Base-by-base conservation (phyloP, 257 asterid species). In the Handroanthus guayacan region DNA sequence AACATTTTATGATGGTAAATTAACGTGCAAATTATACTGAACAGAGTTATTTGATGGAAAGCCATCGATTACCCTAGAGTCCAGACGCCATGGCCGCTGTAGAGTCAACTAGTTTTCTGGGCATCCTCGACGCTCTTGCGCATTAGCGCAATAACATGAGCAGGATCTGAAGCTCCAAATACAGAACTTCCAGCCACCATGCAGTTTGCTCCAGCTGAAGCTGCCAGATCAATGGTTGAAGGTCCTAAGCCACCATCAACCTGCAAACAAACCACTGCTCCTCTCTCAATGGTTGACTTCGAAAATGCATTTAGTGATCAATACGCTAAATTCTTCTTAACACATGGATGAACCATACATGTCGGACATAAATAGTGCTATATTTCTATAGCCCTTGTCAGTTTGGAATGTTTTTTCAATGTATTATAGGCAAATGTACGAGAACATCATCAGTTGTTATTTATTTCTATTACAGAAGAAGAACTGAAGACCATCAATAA, bases 231-330 rank as follows among this genome's bases (percentile, higher is more conserved):
- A 58, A 90, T 87, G 52, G 94, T 90, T 76, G 92, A 84, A 74
- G 94, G 94, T 51, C 94, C 96, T 75, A 90, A 82, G 66, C 96
- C 94, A 65, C 96, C 96, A 72, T 90, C 96, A 70, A 88, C 96
- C 96, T 86, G 86, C 69, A 80, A 14, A 54, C 31, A 66, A 7
- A 25, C 31, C 31, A 25, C 31, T 25, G 31, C 31, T 25, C 31
- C 31, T 25, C 31, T 25, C 31, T 25, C 1, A 25, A 25, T 25
- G 31, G 31, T 25, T 25, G 31, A n/a, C n/a, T n/a, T n/a, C n/a
- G n/a, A 25, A 25, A 25, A 25, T 25, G 31, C 31, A 25, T 25
- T 0, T 25, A 25, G 31, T 25, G 31, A 25, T 25, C 31, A 25
- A 25, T 25, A 25, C 31, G 0, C 31, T 25, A 25, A 25, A 25